Base-by-base conservation (phyloP, 1,139 yeast genomes). In the Taiozyma sp. region DNA sequence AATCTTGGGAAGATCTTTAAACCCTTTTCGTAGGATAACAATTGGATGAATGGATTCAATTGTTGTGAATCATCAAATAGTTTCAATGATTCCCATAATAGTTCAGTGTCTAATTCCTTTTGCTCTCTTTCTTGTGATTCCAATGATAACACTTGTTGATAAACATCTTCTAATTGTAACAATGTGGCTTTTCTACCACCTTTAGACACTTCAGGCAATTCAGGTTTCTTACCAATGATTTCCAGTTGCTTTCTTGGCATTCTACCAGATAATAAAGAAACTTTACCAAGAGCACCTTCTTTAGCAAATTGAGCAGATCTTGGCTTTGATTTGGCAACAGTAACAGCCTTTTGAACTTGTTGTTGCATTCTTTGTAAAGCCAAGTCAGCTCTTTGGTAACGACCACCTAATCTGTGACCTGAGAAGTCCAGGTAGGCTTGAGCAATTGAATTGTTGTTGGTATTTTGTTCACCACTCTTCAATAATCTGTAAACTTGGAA, bases 321-420 rank as follows among this genome's bases (percentile, higher is more conserved):
- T 58, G 96, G 93, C 63, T 83, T 79, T 64, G 90, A 96, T 66
- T 90, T 88, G 40, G 97, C 97, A 49, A 90, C 95, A 46, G 96
- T 88, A 24, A 93, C 97, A 9, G 98, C 98, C 65, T 88, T 88
- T 67, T 92, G 96, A 52, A 95, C 97, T 72, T 93, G 98, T 66
- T 92, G 97, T 73, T 93, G 98, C 97, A 93, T 92, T 76, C 97
- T 84, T 72, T 89, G 97, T 63, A 92, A 78, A 1, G 97, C 97
- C 60, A 92, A 87, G 68, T 90, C 97, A n/a, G 95, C 93, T 65
- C 96, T 78, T 72, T 88, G 84, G 62, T 82, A 80, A 67, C 96
- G 83, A 47, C 96, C 95, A 57, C 96, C 95, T 54, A 88, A 75
- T 70, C 95, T 83, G 67, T 90, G 96, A 47, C 97, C 96, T 58